phyloP scores from a whole-genome alignment of 495 filamentous ascomycete species.

The Tuber borchii region DNA sequence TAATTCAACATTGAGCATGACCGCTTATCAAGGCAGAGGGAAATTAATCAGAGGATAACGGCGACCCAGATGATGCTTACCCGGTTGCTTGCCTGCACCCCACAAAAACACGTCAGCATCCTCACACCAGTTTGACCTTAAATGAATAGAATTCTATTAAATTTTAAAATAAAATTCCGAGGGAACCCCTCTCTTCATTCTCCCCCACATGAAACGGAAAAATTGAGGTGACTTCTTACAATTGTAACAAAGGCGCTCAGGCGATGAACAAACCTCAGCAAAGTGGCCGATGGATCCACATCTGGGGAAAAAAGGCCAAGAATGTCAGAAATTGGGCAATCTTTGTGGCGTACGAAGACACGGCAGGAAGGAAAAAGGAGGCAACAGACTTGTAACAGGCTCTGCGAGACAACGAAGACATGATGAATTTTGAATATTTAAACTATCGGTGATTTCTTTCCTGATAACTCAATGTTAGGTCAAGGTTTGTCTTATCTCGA shows the following conservation, averaged over 20 bases:
- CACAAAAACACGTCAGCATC: conserved; percentile 37
- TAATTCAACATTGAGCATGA: conserved; percentile 41
- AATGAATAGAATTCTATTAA: conserved; percentile 41
- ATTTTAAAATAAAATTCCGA: conserved; percentile 10
- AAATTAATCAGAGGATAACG: conserved; percentile 26
- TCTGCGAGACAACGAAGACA: conserved; percentile 92
- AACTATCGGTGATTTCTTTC: conserved; percentile 18
- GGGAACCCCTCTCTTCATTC: background rate
- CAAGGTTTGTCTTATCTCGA: conserved; percentile 20
- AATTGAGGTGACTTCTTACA: conserved; percentile 53
- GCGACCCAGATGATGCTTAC: conserved; percentile 48
- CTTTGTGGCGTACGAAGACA: conserved; percentile 1
- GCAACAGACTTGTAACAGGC: conserved; percentile 81
- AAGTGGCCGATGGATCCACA: conserved; percentile 99
- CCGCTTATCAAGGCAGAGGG: conserved; percentile 42
- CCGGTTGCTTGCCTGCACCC: conserved; percentile 70
- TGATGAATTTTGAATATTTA: conserved; percentile 44
- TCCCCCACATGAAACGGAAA: conserved; percentile 1
- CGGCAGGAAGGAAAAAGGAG: conserved; percentile 6
- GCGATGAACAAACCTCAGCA: conserved; percentile 93
- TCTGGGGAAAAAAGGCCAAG: conserved; percentile 21
- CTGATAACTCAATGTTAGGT: conserved; percentile 32
- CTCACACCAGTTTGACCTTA: background rate
- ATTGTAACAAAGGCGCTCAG: conserved; percentile 98
- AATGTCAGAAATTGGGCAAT: conserved; percentile 15